phyloP scores from a whole-genome alignment of 495 filamentous ascomycete genomes.

The Penicillium arizonense region DNA sequence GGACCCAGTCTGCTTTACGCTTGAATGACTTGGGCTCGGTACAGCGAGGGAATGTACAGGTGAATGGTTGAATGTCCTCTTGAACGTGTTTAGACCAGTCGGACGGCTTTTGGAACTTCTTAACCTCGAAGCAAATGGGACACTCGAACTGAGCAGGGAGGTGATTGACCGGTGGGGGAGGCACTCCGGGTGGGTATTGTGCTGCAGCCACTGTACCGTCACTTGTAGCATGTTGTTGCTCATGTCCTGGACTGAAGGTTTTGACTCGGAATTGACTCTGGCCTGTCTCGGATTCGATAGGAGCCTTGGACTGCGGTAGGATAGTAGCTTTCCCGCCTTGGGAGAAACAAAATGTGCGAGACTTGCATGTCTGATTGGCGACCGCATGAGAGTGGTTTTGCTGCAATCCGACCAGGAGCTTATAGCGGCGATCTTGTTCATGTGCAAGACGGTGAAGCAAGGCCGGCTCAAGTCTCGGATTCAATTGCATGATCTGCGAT shows the following conservation, averaged over 20 bases:
- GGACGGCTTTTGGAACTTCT: constrained; percentile 90
- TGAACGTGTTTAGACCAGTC: constrained; percentile 99
- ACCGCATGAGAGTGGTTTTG: constrained; percentile 66
- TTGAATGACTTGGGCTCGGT: constrained; percentile 93
- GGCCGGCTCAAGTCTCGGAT: constrained; percentile 64
- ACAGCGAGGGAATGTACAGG: constrained; percentile 86
- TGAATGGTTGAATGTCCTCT: constrained; percentile 94
- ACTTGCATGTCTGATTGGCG: constrained; percentile 52
- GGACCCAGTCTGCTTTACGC: constrained; percentile 95
- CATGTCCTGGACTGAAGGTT: constrained; percentile 55
- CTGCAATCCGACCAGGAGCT: constrained; percentile 68
- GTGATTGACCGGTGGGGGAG: constrained; percentile 72
- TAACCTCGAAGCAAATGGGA: constrained; percentile 83
- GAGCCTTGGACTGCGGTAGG: constrained; percentile 48
- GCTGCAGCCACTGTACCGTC: constrained; percentile 67
- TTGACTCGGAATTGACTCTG: constrained; percentile 51
- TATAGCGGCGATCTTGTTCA: constrained; percentile 78
- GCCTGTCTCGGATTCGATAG: constrained; percentile 38
- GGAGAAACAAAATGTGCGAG: constrained; percentile 60
- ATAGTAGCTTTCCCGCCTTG: constrained; percentile 58
- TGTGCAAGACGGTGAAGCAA: constrained; percentile 80
- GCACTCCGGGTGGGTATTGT: constrained; percentile 78
- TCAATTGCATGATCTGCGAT: constrained; percentile 67
- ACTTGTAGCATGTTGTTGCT: constrained; percentile 58
- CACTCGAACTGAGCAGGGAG: constrained; percentile 93